A percentile compares a stretch with the other conserved stretches of the same genome.
Conservation (phyloP, 2,329 filamentous ascomycete genomes). For the Cladosporium cucumerinum region DNA sequence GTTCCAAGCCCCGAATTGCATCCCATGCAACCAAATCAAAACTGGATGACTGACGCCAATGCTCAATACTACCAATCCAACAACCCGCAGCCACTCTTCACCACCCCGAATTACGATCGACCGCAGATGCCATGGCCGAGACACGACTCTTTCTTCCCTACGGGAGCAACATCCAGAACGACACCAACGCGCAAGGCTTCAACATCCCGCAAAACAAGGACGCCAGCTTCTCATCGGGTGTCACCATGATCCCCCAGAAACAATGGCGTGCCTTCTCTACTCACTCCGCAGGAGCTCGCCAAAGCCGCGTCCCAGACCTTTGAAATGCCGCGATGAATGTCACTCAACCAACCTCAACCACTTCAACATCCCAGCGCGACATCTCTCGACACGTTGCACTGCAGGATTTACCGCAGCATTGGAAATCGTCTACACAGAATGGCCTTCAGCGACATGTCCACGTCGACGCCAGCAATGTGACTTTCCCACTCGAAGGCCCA, state of each 20-base stretch:
- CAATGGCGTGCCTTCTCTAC: not conserved
- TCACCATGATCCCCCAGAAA: not conserved
- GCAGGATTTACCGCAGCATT: not conserved
- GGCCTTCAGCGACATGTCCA: no score
- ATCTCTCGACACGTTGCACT: not conserved
- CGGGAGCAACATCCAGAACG: not conserved
- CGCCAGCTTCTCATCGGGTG: not conserved
- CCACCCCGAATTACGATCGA: not conserved
- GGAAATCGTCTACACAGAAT: not conserved
- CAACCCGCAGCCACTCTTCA: not conserved
- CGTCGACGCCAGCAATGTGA: not conserved
- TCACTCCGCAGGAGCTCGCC: not conserved
- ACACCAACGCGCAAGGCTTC: not conserved
- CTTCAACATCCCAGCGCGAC: not conserved
- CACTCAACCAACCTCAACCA: not conserved
- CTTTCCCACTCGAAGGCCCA: not conserved
- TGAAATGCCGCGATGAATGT: not conserved
- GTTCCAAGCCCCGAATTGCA: not conserved
- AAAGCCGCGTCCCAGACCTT: not conserved
- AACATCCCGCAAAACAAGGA: not conserved
- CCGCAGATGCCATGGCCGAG: not conserved
- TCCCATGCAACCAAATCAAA: not conserved
- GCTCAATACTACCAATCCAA: not conserved
- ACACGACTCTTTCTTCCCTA: not conserved
- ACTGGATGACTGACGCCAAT: not conserved